Conservation (phyloP, 805 yeast species). For the Wickerhamiella cacticola region DNA sequence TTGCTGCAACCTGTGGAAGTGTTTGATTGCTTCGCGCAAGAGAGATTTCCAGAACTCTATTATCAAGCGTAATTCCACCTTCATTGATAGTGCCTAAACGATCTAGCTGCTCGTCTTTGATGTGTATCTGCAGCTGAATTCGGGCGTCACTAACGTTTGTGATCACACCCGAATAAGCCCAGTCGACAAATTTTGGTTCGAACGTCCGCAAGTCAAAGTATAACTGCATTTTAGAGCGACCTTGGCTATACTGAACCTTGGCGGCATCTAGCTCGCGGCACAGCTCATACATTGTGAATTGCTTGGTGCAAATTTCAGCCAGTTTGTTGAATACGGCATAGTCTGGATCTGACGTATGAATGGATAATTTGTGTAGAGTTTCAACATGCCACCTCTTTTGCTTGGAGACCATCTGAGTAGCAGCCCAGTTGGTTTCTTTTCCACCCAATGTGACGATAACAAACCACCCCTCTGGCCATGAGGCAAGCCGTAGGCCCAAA, state of each 20-base stretch:
- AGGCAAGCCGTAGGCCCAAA: slow-evolving; percentile 27
- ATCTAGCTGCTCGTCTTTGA: slow-evolving; percentile 2
- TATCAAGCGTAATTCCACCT: background rate
- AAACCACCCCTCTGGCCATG: slow-evolving; percentile 34
- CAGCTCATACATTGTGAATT: slow-evolving; percentile 26
- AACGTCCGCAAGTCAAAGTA: slow-evolving; percentile 18
- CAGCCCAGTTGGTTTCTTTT: slow-evolving; percentile 20
- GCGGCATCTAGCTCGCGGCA: slow-evolving; percentile 24
- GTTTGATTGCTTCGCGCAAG: background rate
- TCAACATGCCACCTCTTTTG: slow-evolving; percentile 22
- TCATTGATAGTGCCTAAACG: slow-evolving; percentile 10
- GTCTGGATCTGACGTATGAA: slow-evolving; percentile 21
- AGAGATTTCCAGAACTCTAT: background rate
- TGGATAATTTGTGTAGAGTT: slow-evolving; percentile 16
- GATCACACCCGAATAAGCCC: slow-evolving; percentile 22
- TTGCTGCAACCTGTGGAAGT: background rate
- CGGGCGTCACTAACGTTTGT: slow-evolving; percentile 14
- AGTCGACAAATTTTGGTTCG: slow-evolving; percentile 13
- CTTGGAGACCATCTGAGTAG: slow-evolving; percentile 16
- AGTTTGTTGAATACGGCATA: slow-evolving; percentile 24
- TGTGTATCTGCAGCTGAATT: slow-evolving; percentile 8
- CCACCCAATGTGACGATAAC: slow-evolving; percentile 28
- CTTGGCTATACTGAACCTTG: slow-evolving; percentile 18
- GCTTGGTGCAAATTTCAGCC: slow-evolving; percentile 20
- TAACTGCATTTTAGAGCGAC: slow-evolving; percentile 14